Percentiles rank a stretch among this genome's conserved stretches.
phyloP scores from a whole-genome alignment of 73 alveolate species.

The Tetrahymena elliotti region DNA sequence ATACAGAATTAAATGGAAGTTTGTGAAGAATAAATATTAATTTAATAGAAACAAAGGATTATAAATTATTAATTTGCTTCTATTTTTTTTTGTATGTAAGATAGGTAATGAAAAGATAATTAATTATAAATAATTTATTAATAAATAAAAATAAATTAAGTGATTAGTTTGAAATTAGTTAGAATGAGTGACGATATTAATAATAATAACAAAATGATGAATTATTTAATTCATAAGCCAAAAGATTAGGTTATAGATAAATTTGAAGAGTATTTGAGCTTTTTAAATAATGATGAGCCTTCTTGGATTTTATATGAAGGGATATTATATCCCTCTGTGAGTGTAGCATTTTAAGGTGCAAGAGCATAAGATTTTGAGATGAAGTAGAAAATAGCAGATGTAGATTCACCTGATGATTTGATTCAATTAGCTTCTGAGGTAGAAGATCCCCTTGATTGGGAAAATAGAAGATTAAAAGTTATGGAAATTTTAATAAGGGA shows the following conservation, averaged over 20 bases:
- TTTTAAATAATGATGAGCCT: neutral
- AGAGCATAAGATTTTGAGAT: neutral
- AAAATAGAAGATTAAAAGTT: conserved; percentile 33
- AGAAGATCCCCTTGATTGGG: conserved; percentile 61
- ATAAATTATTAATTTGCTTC: no score
- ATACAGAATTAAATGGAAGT: neutral
- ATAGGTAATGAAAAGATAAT: neutral
- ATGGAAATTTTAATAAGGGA: conserved; percentile 67
- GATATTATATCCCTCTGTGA: neutral
- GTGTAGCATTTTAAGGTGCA: neutral
- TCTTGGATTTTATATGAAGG: neutral
- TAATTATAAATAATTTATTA: no score
- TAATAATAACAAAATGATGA: neutral
- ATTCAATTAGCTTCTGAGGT: conserved; percentile 45
- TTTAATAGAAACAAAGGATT: neutral
- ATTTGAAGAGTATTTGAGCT: neutral
- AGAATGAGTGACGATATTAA: neutral
- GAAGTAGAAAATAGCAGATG: neutral
- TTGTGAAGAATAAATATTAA: no score
- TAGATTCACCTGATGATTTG: neutral
- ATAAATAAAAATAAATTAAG: neutral
- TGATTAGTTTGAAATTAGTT: neutral
- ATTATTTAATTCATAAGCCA: neutral
- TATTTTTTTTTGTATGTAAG: neutral
- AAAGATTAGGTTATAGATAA: neutral